Evolutionary conservation across 106 monocot genomes (phyloP).

Genomic region (Xerophyta viscosa): DNA sequence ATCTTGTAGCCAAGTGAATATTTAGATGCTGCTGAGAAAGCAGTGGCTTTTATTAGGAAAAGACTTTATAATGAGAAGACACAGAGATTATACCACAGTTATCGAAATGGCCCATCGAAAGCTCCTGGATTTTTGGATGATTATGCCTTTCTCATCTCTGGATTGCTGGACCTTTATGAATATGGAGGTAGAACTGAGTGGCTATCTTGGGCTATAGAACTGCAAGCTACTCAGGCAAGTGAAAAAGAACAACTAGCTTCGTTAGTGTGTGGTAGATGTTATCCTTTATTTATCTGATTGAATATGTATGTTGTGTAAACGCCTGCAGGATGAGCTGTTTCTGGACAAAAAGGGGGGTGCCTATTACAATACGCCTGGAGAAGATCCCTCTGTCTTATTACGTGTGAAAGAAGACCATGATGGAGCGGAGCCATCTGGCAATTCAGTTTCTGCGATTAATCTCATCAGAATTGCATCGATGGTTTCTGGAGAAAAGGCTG

Average conservation of each 20-base stretch:
- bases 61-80: slow-evolving; percentile 50
- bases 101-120: slow-evolving; percentile 88
- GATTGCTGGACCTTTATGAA: slow-evolving; percentile 88
- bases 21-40: slow-evolving; percentile 65
- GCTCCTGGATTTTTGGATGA: slow-evolving; percentile 98
- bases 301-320: too few species aligned
- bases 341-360: slow-evolving; percentile 78
- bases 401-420: slow-evolving; percentile 95
- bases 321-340: slow-evolving; percentile 76
- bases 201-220: slow-evolving; percentile 72
- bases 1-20: slow-evolving; percentile 65
- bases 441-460: slow-evolving; percentile 79
- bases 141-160: slow-evolving; percentile 89
- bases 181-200: slow-evolving; percentile 63
- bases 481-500: slow-evolving; percentile 38
- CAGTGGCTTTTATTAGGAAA: slow-evolving; percentile 57
- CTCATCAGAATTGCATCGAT: slow-evolving; percentile 71
- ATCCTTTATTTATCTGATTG: too few species aligned
- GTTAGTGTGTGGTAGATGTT: too few species aligned
- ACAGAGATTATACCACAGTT: slow-evolving; percentile 61
- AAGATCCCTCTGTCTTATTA: slow-evolving; percentile 80
- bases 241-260: too few species aligned
- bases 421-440: slow-evolving; percentile 95
- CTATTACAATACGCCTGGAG: slow-evolving; percentile 85
- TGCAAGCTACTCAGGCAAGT: slow-evolving; percentile 79